Base-by-base conservation (phyloP, 1,284 basidiomycete genomes). In the Boletellus sp. region DNA sequence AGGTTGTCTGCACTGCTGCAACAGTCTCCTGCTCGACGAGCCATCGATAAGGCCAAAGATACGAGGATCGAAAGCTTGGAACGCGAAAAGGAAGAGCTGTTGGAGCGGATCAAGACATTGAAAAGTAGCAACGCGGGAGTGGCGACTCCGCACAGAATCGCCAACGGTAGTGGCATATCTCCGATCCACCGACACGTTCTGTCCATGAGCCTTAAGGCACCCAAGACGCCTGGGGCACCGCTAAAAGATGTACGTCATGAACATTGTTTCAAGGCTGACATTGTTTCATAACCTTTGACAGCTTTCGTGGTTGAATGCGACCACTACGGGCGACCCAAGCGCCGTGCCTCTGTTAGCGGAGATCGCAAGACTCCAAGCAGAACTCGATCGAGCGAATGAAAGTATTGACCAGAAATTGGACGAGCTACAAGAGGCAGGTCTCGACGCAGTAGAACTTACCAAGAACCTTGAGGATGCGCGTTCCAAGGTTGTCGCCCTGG, bases 361-460 rank as follows among this genome's bases (percentile, higher is more conserved):
- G 61, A 83, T 89, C 41, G 71, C 69, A 32, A 77, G 82, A 21
- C 66, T 89, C 41, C 84, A 89, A 53, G 69, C 70, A 11, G 81
- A 91, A 53, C 79, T 93, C 16, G 82, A 86, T 50, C 71, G 63
- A 2, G 89, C 88, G 4, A 91, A 92, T 62, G 80, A 87, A 34
- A 85, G 78, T 55, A 86, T 93, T 40, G 90, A 93, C 55, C 82
- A 89, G 56, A 91, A 91, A 63, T 73, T 93, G 8, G 86, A 88
- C 60, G 81, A 84, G 48, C 79, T 93, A 5, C 85, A 88, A 57
- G 80, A 88, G 47, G 84, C 85, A 2, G 88, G 87, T 1, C 64
- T 83, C 5, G 84, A 80, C 25, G 80, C 80, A 21, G 78, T 90
- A 32, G 78, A 75, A 8, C 70, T 90, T 26, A 84, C 82, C 0